Evolutionary conservation across 768 basidiomycete species (phyloP).

Genomic region (Boletus rufocinnamomeus): DNA sequence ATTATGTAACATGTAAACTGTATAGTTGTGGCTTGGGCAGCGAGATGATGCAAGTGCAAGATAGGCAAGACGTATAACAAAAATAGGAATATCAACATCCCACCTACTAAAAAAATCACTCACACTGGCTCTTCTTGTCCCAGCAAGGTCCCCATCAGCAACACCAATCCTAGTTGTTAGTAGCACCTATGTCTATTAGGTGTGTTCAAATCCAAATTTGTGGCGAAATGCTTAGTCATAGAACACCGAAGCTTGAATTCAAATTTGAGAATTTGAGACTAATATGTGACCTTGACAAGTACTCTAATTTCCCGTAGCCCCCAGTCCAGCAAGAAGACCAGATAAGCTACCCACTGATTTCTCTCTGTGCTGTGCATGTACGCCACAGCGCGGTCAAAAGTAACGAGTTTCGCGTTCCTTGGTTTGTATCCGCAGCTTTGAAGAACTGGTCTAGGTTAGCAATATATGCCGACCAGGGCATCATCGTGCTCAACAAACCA

Average conservation of each 20-base stretch:
- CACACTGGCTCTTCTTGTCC: too few relatives aligned
- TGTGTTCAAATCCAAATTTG: neutral
- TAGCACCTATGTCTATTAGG: neutral
- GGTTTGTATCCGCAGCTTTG: constrained; percentile 5
- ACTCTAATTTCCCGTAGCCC: neutral
- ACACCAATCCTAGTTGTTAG: too few relatives aligned
- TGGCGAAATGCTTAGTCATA: constrained; percentile 11
- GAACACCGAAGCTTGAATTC: too few relatives aligned
- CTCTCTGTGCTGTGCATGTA: constrained; percentile 16
- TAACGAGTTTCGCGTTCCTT: constrained; percentile 7
- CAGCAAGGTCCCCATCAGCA: too few relatives aligned
- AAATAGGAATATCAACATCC: too few relatives aligned
- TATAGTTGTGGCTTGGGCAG: too few relatives aligned
- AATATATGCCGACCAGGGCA: constrained; percentile 54
- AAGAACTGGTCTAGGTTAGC: constrained; percentile 37
- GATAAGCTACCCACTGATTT: neutral
- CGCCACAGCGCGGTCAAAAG: constrained; percentile 24
- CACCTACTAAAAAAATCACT: too few relatives aligned
- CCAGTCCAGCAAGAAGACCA: neutral
- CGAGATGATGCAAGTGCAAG: too few relatives aligned
- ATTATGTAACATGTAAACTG: too few relatives aligned
- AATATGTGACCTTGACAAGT: neutral
- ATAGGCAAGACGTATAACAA: too few relatives aligned
- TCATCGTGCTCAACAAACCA: constrained; percentile 64
- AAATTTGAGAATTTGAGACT: too few relatives aligned